These are phyloP conservation scores for Purpureocillium takamizusanense DNA, from an alignment of 2,329 filamentous ascomycete species.

Conservation along the genomic window DNA sequence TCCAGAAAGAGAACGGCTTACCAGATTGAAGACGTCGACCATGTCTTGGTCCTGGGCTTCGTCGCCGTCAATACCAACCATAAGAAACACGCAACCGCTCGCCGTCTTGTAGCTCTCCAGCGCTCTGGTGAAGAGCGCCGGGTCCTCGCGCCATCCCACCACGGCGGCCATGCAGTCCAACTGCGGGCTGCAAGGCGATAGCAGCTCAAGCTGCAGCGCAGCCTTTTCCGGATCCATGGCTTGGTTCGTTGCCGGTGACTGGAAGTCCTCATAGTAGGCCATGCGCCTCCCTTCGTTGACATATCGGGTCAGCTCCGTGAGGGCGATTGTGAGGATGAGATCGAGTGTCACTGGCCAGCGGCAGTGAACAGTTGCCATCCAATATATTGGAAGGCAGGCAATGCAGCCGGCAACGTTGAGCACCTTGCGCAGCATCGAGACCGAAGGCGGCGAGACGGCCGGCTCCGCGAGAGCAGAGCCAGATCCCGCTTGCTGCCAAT, in stretches of 20 bases:
- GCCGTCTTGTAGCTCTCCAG: slow-evolving; percentile 13
- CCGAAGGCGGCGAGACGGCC: slow-evolving; percentile 4
- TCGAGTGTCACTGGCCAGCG: slow-evolving; percentile 14
- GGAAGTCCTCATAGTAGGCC: slow-evolving; percentile 6
- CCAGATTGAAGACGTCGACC: slow-evolving; percentile 13
- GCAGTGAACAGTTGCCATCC: slow-evolving; percentile 10
- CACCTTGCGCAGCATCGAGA: slow-evolving; percentile 8
- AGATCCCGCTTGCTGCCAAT: no score
- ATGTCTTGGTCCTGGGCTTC: slow-evolving; percentile 13
- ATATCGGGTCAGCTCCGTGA: slow-evolving; percentile 13
- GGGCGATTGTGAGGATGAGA: slow-evolving; percentile 10
- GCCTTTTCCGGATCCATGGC: slow-evolving; percentile 4
- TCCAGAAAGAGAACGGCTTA: slow-evolving; percentile 1
- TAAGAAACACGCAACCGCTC: slow-evolving; percentile 9
- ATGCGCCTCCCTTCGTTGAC: slow-evolving; percentile 13
- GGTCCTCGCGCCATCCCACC: slow-evolving; percentile 16
- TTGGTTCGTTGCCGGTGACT: neutral
- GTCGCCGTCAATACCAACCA: slow-evolving; percentile 15
- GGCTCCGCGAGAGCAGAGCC: neutral
- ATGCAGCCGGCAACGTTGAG: slow-evolving; percentile 12
- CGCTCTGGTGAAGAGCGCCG: slow-evolving; percentile 11
- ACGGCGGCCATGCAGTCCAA: slow-evolving; percentile 14
- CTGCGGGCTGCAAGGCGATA: slow-evolving; percentile 1
- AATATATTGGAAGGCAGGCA: slow-evolving; percentile 9
- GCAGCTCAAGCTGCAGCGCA: slow-evolving; percentile 2